These are phyloP conservation scores for Phytophthora pini DNA, from an alignment of 352 stramenopile genomes.

Conservation along the genomic window DNA sequence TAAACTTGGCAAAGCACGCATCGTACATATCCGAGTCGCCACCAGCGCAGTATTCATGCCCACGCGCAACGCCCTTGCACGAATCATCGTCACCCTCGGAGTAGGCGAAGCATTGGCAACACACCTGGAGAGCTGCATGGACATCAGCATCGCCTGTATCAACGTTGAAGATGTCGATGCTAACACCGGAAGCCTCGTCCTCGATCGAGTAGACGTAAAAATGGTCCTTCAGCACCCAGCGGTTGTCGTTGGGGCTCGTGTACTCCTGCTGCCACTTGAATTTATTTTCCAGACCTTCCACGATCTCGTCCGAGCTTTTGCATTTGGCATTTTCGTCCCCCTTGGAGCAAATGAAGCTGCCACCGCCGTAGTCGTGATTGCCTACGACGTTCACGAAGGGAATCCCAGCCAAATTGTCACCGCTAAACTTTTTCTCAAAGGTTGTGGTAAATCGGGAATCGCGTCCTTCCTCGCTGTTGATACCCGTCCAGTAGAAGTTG, in stretches of 20 bases:
- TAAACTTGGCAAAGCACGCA: conserved; percentile 48
- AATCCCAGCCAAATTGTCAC: conserved; percentile 41
- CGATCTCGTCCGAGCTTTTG: conserved; percentile 25
- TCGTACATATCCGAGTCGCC: conserved; percentile 54
- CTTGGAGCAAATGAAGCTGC: conserved; percentile 54
- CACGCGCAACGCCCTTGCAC: conserved; percentile 47
- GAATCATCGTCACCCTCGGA: conserved; percentile 35
- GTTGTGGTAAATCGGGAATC: conserved; percentile 56
- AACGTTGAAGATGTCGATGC: conserved; percentile 66
- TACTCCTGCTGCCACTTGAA: conserved; percentile 58
- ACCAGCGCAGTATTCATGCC: conserved; percentile 45
- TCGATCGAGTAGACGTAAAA: conserved; percentile 61
- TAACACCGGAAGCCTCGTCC: conserved; percentile 41
- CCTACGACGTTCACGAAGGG: conserved; percentile 70
- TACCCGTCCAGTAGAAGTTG: conserved; percentile 76
- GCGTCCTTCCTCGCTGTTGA: conserved; percentile 46
- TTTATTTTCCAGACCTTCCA: conserved; percentile 41
- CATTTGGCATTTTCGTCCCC: conserved; percentile 40
- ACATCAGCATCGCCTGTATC: conserved; percentile 57
- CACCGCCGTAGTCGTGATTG: conserved; percentile 72
- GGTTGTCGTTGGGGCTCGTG: conserved; percentile 57
- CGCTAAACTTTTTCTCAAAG: conserved; percentile 64
- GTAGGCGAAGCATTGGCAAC: conserved; percentile 66
- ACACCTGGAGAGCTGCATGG: conserved; percentile 54
- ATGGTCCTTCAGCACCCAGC: conserved; percentile 56